phyloP scores from a whole-genome alignment of 2,329 filamentous ascomycete species.

The Penicillium sp. region DNA sequence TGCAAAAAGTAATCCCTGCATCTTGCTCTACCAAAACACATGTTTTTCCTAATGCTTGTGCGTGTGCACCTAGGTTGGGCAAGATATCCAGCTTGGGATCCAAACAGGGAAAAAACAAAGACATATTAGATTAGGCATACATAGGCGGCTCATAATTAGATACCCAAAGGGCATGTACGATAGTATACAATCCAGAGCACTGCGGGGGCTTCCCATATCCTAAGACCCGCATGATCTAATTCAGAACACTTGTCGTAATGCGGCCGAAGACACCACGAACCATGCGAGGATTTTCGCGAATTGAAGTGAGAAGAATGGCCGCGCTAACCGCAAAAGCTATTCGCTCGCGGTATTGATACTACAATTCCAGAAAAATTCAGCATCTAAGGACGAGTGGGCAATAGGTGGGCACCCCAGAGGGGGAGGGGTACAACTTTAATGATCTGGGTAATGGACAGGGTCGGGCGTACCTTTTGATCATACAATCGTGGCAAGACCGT shows the following conservation, averaged over 20 bases:
- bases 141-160: no score
- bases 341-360: conserved; percentile 66
- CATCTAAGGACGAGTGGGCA: no score
- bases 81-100: no score
- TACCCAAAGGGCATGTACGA: no score
- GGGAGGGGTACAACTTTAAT: conserved; percentile 22
- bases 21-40: no score
- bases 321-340: conserved; percentile 64
- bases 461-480: conserved; percentile 42
- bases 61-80: no score
- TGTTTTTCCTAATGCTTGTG: no score
- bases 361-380: conserved; percentile 25
- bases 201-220: neutral
- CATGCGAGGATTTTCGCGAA: conserved; percentile 59
- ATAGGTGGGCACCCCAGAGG: conserved; percentile 5
- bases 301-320: conserved; percentile 67
- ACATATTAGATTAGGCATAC: no score
- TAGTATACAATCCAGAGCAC: neutral
- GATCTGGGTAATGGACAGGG: conserved; percentile 12
- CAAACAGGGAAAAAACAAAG: no score
- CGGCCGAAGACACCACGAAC: conserved; percentile 68
- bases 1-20: no score
- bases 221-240: conserved; percentile 8
- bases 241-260: conserved; percentile 40
- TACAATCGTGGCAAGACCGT: conserved; percentile 72